Evolutionary conservation across 179 eudicot genomes (phyloP), one percentile per base, ranked within the genome.

Genomic region (Patellifolia procumbens): DNA sequence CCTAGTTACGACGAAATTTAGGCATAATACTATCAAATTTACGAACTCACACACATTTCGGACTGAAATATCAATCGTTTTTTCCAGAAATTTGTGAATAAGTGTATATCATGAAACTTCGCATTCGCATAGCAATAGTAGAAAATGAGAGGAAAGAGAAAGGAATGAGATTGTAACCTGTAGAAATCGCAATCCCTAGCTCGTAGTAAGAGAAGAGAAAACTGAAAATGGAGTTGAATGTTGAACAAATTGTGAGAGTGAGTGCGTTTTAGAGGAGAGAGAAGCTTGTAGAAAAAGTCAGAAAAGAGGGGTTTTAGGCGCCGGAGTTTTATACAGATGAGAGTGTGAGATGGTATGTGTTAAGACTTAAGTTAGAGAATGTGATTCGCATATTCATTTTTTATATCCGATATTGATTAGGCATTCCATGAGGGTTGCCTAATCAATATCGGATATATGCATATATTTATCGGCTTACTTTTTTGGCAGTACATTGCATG

Each of bases 251-350:
- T 7, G 56, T 63, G 68, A 7, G 35, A 19, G 39, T 2, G 29
- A 13, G 37, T 31, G 59, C 48, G 55, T 42, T 35, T 62, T 78
- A 17, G 34, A 59, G 49, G 35, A 58, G 74, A 73, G 58, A 77
- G 75, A 78, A 73, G 78, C 79, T 81, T 73, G 81, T 20, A 20
- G 75, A 53, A 68, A 43, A 81, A 78, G 81, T 77, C 84, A 78
- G 75, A 24, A 58, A 60, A 1, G 45, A 3, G 45, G 37, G 78
- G 70, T 74, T 58, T 59, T 48, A 35, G 48, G 81, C 43, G 77
- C 22, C 17, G 32, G 4, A 32, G 64, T 61, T 61, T 46, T 61
- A 39, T 39, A 9, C 8, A 39, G 8, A 39, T 39, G 43, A 39
- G 8, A 2, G 43, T n/a, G 2, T 39, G 1, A 39, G 43, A 39